A percentile compares a stretch with the other conserved stretches of the same genome.
phyloP scores from a whole-genome alignment of 805 yeast genomes.

The Yamadazyma sp. region DNA sequence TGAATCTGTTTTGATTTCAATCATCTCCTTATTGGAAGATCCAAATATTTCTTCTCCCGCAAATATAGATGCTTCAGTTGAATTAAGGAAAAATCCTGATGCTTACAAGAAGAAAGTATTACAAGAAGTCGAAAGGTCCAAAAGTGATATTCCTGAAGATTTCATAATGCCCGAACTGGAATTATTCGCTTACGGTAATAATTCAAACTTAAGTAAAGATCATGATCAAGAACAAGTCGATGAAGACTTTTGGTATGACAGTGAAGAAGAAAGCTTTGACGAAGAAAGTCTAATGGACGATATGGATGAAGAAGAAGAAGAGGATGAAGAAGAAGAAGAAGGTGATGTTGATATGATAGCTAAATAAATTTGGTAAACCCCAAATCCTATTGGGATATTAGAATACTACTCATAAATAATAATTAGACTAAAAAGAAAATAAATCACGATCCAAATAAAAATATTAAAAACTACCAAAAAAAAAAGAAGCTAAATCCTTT shows the following conservation, averaged over 20 bases:
- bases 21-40: constrained; percentile 86
- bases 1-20: constrained; percentile 84
- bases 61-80: constrained; percentile 92
- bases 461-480: no score
- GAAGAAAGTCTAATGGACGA: constrained; percentile 49
- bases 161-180: constrained; percentile 76
- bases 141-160: constrained; percentile 82
- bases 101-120: constrained; percentile 72
- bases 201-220: constrained; percentile 35
- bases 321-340: constrained; percentile 60
- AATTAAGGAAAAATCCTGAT: constrained; percentile 78
- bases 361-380: no score
- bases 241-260: constrained; percentile 82
- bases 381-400: no score
- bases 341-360: constrained; percentile 13
- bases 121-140: constrained; percentile 80
- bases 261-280: constrained; percentile 45
- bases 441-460: no score
- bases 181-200: constrained; percentile 38
- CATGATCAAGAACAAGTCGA: constrained; percentile 58
- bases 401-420: no score
- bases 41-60: constrained; percentile 95
- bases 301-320: constrained; percentile 52
- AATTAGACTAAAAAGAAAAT: no score
- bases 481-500: no score